A percentile compares a stretch with the other conserved stretches of the same genome.
Evolutionary conservation across 2,329 filamentous ascomycete species (phyloP).

Genomic region (Seiridium cupressi): DNA sequence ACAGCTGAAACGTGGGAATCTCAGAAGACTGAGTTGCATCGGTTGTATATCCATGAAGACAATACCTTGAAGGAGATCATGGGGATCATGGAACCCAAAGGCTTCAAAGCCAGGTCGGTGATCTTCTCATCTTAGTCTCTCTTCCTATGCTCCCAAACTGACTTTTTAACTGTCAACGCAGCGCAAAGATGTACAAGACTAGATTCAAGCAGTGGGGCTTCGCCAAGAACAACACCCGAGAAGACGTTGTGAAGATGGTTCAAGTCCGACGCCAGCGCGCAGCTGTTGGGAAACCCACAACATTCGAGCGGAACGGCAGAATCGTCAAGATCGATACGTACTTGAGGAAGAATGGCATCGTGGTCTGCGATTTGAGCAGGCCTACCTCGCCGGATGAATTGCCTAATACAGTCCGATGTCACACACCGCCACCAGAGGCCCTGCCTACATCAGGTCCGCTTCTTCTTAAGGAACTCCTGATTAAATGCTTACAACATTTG

Average conservation of each 20-base stretch:
- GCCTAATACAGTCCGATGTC: background rate
- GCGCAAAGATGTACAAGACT: slow-evolving; percentile 9
- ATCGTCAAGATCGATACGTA: slow-evolving; percentile 5
- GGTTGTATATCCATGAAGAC: slow-evolving; percentile 19
- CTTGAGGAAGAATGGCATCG: slow-evolving; percentile 1
- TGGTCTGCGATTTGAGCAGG: background rate
- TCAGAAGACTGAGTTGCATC: slow-evolving; percentile 17
- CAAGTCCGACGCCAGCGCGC: slow-evolving; percentile 1
- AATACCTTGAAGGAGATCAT: slow-evolving; percentile 18
- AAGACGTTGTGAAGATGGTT: slow-evolving; percentile 7
- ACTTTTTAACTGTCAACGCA: background rate
- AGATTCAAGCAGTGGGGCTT: slow-evolving; percentile 8
- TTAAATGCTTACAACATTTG: background rate
- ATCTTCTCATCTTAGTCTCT: background rate
- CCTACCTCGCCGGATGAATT: background rate
- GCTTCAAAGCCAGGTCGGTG: slow-evolving; percentile 17
- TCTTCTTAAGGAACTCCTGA: slow-evolving; percentile 1
- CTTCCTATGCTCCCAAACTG: background rate
- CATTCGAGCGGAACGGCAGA: slow-evolving; percentile 5
- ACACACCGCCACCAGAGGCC: background rate
- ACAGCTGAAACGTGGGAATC: slow-evolving; percentile 13
- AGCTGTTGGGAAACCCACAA: slow-evolving; percentile 4
- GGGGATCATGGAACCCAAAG: slow-evolving; percentile 16
- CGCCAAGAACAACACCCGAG: slow-evolving; percentile 6
- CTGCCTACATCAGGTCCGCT: background rate